Base-by-base conservation (phyloP, 352 stramenopile genomes). In the Pythium oligandrum region DNA sequence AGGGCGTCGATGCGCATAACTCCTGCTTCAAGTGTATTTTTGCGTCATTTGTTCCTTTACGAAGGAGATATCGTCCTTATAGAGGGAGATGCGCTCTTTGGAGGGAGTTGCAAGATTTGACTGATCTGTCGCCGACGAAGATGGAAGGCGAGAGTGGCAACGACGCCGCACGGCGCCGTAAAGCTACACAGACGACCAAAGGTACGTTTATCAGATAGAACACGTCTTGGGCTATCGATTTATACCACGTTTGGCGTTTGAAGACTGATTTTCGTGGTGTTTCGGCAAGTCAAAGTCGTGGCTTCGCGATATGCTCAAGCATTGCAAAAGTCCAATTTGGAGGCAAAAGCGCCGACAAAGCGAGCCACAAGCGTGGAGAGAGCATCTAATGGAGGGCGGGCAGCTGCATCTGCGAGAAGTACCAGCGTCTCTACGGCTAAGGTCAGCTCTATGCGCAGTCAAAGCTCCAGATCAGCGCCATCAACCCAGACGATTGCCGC, bases 231-330 rank as follows among this genome's bases (percentile, higher is more conserved):
- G 17, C 17, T 26, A 26, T 26, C 17, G 17, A 26, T 26, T 26
- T 26, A 26, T 26, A 26, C 17, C 17, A 26, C 17, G 17, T 26
- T 26, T 26, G 17, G 17, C 17, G 17, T 26, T 26, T 26, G 17
- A 26, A 26, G 17, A 26, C 17, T 26, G 17, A 26, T 26, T 26
- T 26, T 26, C 17, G 17, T 26, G 17, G 17, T 26, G 17, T 26
- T 26, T 26, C 17, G 17, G 17, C 7, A 46, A 85, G 74, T 83
- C 33, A 76, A 80, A 53, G 74, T 89, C 17, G 68, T 87, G 6
- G 63, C 73, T 7, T 89, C 78, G 17, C 65, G 70, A 2, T 89
- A 87, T 46, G 72, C 70, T 35, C 70, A 85, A 59, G 60, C 71
- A 12, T 48, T 89, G 40, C 66, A 83, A 48, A 60, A 55, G 44